Evolutionary conservation across 2,329 filamentous ascomycete genomes (phyloP), one percentile per base, ranked within the genome.

Genomic region (Lasiodiplodia sp.): DNA sequence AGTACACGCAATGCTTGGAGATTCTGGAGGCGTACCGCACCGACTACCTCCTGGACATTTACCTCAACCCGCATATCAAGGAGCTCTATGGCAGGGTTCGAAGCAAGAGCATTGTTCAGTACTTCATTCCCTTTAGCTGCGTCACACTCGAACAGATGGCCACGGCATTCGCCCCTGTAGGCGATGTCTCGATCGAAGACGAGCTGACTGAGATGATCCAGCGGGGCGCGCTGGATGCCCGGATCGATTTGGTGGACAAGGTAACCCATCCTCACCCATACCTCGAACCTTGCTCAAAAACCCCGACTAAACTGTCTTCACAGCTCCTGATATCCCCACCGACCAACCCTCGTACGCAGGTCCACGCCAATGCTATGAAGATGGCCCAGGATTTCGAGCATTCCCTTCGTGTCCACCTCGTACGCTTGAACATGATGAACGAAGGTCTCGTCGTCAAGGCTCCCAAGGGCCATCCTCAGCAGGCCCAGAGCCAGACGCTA

Each of bases 61-160:
- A 97, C 78, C 87, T 99, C 7, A 90, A 92, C 69, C 88, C 86
- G 70, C 92, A 97, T 72, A 84, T 97, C 21, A 76, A 86, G 47
- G 81, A 83, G 1, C 84, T 99, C 23, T 96, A 94, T 81, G 83
- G 86, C 12, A 83, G 85, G 58, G 94, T 99, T 73, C 89, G 96
- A 69, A 92, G 87, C 75, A 97, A 97, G 83, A 95, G 94, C 75
- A 97, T 99, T 69, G 88, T 94, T 28, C 93, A 97, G 76, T 98
- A 97, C 81, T 91, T 97, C 74, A 86, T 93, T 28, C 94, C 96
- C 0, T 99, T 97, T 79, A 96, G 91, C 52, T 91, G 90, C 72
- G 93, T 97, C 70, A 94, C 92, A 0, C 84, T 98, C 4, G 86
- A 90, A 23, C 93, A 89, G 70, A 88, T 99, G 84, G 89, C 92